A percentile compares a stretch with the other conserved stretches of the same genome.
phyloP scores from a whole-genome alignment of 2,329 filamentous ascomycete species.

The Truncatella angustata region DNA sequence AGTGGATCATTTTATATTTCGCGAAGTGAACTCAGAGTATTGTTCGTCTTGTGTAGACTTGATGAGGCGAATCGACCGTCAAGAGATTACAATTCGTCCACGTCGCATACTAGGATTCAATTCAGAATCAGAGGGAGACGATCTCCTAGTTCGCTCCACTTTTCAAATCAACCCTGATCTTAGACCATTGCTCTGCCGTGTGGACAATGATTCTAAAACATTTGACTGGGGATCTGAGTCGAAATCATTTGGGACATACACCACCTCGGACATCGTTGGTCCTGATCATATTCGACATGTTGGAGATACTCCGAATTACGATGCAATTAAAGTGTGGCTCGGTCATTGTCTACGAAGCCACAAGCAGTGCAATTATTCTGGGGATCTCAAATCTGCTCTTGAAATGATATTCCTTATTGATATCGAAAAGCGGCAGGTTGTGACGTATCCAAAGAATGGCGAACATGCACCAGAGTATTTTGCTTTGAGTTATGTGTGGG shows the following conservation, averaged over 20 bases:
- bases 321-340: background rate
- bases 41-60: background rate
- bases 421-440: background rate
- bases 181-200: background rate
- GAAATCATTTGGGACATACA: background rate
- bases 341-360: background rate
- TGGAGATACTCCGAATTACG: background rate
- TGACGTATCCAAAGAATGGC: background rate
- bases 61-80: background rate
- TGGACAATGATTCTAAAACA: background rate
- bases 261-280: background rate
- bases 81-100: background rate
- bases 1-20: background rate
- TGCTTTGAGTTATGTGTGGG: background rate
- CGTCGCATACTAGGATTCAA: background rate
- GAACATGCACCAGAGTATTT: background rate
- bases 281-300: background rate
- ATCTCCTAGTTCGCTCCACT: background rate
- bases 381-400: background rate
- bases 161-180: background rate
- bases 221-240: background rate
- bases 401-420: background rate
- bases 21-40: background rate
- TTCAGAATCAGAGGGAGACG: background rate
- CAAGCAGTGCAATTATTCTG: background rate